Evolutionary conservation across 2,329 filamentous ascomycete species (phyloP), one percentile per base, ranked within the genome.

Genomic region (Aspergillus aculeatus): DNA sequence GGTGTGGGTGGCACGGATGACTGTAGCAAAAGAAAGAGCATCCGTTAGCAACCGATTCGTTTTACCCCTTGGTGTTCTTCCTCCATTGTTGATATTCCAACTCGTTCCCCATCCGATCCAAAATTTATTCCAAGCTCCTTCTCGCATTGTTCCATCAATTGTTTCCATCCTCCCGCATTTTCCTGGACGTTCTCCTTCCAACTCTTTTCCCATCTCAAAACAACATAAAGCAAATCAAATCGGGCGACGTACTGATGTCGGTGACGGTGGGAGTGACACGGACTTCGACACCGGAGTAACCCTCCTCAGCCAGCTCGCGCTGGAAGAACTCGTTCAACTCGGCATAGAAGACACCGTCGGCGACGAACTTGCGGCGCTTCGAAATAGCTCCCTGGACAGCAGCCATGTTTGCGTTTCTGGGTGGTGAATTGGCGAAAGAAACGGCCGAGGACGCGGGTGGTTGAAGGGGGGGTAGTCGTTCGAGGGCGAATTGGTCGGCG

Each of bases 291-390:
- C 95, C 95, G 60, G 95, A 99, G 89, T 99, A 99, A 76, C 95
- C 95, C 86, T 99, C 96, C 89, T 99, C 95, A 80, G 95, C 95
- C 80, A 99, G 87, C 86, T 99, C 95, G 83, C 95, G 94, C 89
- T 98, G 95, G 92, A 99, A 99, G 90, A 99, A 99, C 86, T 99
- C 95, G 90, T 99, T 99, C 83, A 99, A 86, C 86, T 99, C 95
- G 86, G 95, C 95, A 84, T 97, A 99, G 91, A 99, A 99, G 78
- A 99, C 95, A 89, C 95, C 95, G 84, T 99, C 95, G 73, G 90
- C 91, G 80, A 94, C 89, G 85, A 93, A 94, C 89, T 94, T 80
- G 70, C 80, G 75, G 69, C 78, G 78, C 77, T 82, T 82, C 66
- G 79, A 81, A 70, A 82, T 81, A 73, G 78, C 78, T 75, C 78